Base-by-base conservation (phyloP, 495 filamentous ascomycete species). In the Penicillium macrosclerotiorum region DNA sequence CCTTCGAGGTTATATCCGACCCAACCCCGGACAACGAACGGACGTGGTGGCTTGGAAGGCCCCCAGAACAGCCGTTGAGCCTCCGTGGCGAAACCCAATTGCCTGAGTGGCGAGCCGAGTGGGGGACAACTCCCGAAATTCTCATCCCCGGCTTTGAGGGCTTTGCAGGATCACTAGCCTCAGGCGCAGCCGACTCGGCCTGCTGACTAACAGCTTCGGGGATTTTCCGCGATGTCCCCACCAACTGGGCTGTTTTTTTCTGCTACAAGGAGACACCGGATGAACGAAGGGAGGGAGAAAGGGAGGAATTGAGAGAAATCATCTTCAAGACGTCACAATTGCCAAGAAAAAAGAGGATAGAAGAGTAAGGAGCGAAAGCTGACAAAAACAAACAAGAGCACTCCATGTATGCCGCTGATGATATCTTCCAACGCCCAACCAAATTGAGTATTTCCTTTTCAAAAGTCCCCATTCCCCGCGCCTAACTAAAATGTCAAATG, bases 71-170 rank as follows among this genome's bases (percentile, higher is more conserved):
- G n/a, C 25, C n/a, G 37, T 36, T 36, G 17, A n/a, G 33, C 9
- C 33, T 19, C 7, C 3, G 4, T 36, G 5, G 17, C 8, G 17
- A 19, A 31, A 7, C 17, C 26, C 27, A 50, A 54, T 7, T 50
- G 20, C 37, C 46, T 41, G 25, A n/a, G 34, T 12, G 20, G 17
- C 19, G 30, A 42, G 32, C 52, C 52, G 52, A 40, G 45, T 50
- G 52, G 52, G 52, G 52, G 46, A 30, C 13, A 25, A 8, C 5
- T 26, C 45, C 45, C 24, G 18, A 37, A 29, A 11, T 31, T 36
- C 41, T n/a, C 30, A 14, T 31, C 25, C 29, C 11, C 14, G 24
- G 13, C n/a, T n/a, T n/a, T n/a, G n/a, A n/a, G n/a, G n/a, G n/a
- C n/a, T n/a, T n/a, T n/a, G n/a, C n/a, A n/a, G n/a, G n/a, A n/a